These are phyloP conservation scores for Solanum microdontum DNA, from an alignment of 257 asterid species.

Conservation along the genomic window DNA sequence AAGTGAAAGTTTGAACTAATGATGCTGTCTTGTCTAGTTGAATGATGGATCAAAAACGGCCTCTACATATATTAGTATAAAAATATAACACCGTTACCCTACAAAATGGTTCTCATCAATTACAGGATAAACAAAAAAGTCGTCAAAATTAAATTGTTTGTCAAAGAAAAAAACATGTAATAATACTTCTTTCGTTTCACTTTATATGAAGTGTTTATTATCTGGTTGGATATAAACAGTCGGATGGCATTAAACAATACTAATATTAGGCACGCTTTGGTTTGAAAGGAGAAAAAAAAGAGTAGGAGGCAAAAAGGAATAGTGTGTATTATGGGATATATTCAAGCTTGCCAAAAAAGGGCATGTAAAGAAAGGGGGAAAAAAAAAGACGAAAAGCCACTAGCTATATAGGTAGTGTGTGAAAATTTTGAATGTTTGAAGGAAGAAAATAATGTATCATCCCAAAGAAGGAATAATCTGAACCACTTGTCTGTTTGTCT, in stretches of 20 bases:
- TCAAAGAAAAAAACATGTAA: neutral
- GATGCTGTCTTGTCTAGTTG: slow-evolving; percentile 46
- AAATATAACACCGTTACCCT: neutral
- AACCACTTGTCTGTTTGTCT: slow-evolving; percentile 46
- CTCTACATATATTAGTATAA: neutral
- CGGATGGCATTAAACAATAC: neutral
- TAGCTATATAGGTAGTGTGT: neutral
- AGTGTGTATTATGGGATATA: slow-evolving; percentile 5
- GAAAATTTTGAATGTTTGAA: neutral
- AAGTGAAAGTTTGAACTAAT: slow-evolving; percentile 25
- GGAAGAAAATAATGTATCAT: neutral
- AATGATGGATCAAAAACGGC: slow-evolving; percentile 19
- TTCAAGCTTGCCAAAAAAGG: slow-evolving; percentile 13
- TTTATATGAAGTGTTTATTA: neutral
- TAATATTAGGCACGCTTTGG: slow-evolving; percentile 34
- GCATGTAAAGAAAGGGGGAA: slow-evolving; percentile 1
- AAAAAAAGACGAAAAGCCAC: neutral
- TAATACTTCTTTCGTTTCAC: neutral
- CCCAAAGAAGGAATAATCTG: slow-evolving; percentile 4
- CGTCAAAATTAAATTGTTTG: neutral
- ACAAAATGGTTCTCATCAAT: neutral
- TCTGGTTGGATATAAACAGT: neutral
- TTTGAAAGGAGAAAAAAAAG: neutral
- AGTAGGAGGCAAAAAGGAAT: neutral
- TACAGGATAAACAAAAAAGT: neutral